Evolutionary conservation across 2,329 filamentous ascomycete species (phyloP).

Genomic region (Aspergillus thermomutatus): DNA sequence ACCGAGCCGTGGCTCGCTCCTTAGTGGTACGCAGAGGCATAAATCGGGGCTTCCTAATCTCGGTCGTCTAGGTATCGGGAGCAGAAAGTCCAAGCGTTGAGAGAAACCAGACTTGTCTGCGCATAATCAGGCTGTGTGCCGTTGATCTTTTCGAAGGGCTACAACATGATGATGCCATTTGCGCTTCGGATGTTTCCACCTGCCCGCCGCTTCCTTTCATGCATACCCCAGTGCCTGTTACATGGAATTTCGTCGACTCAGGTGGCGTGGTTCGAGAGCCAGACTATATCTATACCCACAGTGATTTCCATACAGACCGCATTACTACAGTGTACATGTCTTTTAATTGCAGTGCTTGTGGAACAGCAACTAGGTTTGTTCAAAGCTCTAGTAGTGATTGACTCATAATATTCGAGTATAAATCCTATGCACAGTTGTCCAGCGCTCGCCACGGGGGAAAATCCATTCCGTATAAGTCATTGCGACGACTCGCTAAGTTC

Average conservation of each 20-base stretch:
- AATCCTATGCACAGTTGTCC: background rate
- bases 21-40: slow-evolving; percentile 52
- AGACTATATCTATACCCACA: background rate
- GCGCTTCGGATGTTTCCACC: background rate
- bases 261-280: background rate
- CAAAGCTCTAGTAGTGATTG: background rate
- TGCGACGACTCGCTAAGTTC: background rate
- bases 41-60: slow-evolving; percentile 66
- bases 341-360: background rate
- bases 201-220: too few species aligned
- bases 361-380: background rate
- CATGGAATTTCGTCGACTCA: background rate
- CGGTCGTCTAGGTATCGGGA: slow-evolving; percentile 67
- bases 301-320: background rate
- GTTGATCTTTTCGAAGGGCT: background rate
- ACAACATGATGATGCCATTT: background rate
- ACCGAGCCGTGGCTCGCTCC: slow-evolving; percentile 23
- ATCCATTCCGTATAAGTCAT: background rate
- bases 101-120: background rate
- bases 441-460: background rate
- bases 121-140: background rate
- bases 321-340: background rate
- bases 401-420: background rate
- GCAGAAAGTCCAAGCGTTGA: slow-evolving; percentile 51
- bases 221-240: too few species aligned